Evolutionary conservation across 176 grass and related monocot species (phyloP).

Genomic region (Lolium rigidum): DNA sequence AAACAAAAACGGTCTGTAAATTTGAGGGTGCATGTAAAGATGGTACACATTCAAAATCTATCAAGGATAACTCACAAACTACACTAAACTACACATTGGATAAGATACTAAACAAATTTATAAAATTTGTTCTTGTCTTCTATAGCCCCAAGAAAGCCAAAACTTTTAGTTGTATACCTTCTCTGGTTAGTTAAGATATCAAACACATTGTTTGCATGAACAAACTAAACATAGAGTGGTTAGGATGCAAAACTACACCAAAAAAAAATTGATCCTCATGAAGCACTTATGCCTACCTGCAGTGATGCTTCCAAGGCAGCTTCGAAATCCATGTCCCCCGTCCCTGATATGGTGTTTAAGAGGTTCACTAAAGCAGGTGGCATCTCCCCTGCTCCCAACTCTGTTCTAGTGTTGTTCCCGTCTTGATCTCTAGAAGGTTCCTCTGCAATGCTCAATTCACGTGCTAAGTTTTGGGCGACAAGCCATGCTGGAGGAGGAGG

Average conservation of each 20-base stretch:
- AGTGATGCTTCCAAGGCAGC: conserved; percentile 77
- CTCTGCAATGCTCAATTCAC: conserved; percentile 60
- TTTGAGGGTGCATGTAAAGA: not conserved
- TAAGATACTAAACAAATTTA: not conserved
- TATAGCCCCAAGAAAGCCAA: conserved; percentile 10
- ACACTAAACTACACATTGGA: conserved; percentile 5
- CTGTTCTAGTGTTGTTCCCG: conserved; percentile 41
- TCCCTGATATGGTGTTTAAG: conserved; percentile 55
- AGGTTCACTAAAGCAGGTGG: conserved; percentile 55
- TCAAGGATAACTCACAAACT: conserved; percentile 17
- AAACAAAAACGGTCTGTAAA: conserved; percentile 5
- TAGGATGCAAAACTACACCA: not conserved
- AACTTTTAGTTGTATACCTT: conserved; percentile 22
- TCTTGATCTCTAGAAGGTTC: conserved; percentile 63
- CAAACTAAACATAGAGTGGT: conserved; percentile 25
- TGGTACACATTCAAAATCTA: not conserved
- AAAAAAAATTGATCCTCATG: conserved; percentile 13
- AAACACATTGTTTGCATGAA: conserved; percentile 6
- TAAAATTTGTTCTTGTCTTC: not conserved
- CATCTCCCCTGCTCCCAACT: conserved; percentile 33
- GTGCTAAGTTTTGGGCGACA: conserved; percentile 77
- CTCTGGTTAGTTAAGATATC: conserved; percentile 8
- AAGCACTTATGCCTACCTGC: conserved; percentile 49
- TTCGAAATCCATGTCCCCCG: conserved; percentile 57
- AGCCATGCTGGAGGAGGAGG: conserved; percentile 94